Conservation (phyloP, 352 stramenopile species). For the Globisporangium irregulare region DNA sequence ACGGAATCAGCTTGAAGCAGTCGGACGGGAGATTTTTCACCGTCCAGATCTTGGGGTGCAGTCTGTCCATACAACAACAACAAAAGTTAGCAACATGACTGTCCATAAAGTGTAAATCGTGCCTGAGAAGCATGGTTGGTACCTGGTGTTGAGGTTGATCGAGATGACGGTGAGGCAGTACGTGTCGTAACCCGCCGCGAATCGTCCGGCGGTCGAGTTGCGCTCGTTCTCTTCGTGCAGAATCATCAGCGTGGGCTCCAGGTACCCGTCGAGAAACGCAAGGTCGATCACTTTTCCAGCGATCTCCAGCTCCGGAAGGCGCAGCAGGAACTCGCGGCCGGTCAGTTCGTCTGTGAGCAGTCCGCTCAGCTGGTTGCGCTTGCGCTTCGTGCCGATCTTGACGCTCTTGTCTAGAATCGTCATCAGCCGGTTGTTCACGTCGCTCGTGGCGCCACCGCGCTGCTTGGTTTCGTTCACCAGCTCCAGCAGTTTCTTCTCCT, state of each 20-base stretch:
- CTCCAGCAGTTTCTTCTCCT: conserved; percentile 72
- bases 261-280: conserved; percentile 80
- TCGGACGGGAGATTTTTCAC: conserved; percentile 81
- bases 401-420: conserved; percentile 79
- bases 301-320: conserved; percentile 74
- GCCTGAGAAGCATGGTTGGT: background rate
- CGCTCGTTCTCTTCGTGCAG: conserved; percentile 84
- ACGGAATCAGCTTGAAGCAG: conserved; percentile 71
- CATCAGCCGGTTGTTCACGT: conserved; percentile 62
- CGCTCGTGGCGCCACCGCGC: conserved; percentile 47
- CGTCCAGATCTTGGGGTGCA: conserved; percentile 87
- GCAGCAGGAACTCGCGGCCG: conserved; percentile 70
- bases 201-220: conserved; percentile 61
- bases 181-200: conserved; percentile 74
- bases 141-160: conserved; percentile 85
- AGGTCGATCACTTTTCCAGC: conserved; percentile 76
- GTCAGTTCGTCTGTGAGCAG: conserved; percentile 70
- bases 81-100: background rate
- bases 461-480: conserved; percentile 75
- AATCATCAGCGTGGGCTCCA: conserved; percentile 85
- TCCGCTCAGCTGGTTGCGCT: conserved; percentile 65
- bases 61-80: conserved; percentile 12
- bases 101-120: background rate
- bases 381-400: conserved; percentile 71
- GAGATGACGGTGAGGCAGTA: conserved; percentile 84